These are phyloP conservation scores for Athelia sp. DNA, from an alignment of 1,284 basidiomycete genomes.

Conservation along the genomic window DNA sequence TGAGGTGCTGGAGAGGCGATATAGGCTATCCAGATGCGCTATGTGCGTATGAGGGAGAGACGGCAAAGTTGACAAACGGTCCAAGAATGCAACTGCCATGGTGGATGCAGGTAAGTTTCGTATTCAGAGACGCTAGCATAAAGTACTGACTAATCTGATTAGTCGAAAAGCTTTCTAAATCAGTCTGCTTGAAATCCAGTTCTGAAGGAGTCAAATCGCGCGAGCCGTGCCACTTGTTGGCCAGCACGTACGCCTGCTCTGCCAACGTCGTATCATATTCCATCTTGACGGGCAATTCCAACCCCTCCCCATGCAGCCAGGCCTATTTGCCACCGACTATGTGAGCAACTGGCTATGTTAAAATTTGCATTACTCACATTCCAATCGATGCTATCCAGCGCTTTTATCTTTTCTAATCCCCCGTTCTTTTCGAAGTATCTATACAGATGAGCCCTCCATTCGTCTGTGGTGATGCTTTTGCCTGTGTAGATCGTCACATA, in stretches of 20 bases:
- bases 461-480: conserved; percentile 80
- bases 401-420: conserved; percentile 59
- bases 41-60: conserved; percentile 55
- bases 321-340: conserved; percentile 40
- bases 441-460: conserved; percentile 88
- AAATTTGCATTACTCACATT: conserved; percentile 41
- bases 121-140: background rate
- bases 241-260: conserved; percentile 65
- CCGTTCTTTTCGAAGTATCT: conserved; percentile 68
- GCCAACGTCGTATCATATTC: conserved; percentile 84
- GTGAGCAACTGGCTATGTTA: background rate
- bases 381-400: conserved; percentile 76
- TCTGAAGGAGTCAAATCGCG: conserved; percentile 40
- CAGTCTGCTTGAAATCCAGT: conserved; percentile 45
- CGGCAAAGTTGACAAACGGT: conserved; percentile 53
- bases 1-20: conserved; percentile 43
- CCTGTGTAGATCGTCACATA: conserved; percentile 80
- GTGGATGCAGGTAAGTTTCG: conserved; percentile 1
- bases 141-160: conserved; percentile 58
- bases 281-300: conserved; percentile 74
- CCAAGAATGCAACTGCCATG: conserved; percentile 67
- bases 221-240: conserved; percentile 71
- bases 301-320: conserved; percentile 86
- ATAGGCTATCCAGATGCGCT: conserved; percentile 48
- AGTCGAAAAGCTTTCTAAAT: conserved; percentile 56